Evolutionary conservation across 2,329 filamentous ascomycete species (phyloP).

Genomic region (Proliferodiscus dingleyae): DNA sequence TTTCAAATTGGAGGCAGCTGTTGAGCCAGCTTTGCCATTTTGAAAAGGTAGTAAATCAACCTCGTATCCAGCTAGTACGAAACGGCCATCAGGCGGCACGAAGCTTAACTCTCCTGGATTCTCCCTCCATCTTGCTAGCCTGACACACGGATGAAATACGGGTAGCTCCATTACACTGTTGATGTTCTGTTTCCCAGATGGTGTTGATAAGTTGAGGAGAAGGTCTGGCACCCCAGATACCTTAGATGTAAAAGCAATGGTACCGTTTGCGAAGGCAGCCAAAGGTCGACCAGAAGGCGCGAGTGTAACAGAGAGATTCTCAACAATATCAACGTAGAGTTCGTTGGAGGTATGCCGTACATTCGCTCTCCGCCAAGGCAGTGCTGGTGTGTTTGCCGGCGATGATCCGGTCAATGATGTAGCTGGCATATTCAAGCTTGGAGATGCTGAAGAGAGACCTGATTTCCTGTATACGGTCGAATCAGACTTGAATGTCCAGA

Average conservation of each 20-base stretch:
- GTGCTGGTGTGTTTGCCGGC: conserved; percentile 45
- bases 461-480: conserved; percentile 23
- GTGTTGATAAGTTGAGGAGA: conserved; percentile 71
- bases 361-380: conserved; percentile 88
- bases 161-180: conserved; percentile 74
- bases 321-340: conserved; percentile 91
- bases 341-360: conserved; percentile 96
- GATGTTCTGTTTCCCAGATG: conserved; percentile 75
- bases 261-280: conserved; percentile 82
- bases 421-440: conserved; percentile 28
- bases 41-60: conserved; percentile 79
- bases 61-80: conserved; percentile 90
- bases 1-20: conserved; percentile 59
- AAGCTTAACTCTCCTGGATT: conserved; percentile 90
- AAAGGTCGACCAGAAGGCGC: conserved; percentile 86
- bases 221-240: conserved; percentile 93
- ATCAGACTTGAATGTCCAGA: conserved; percentile 4
- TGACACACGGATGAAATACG: conserved; percentile 93
- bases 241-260: conserved; percentile 91
- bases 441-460: conserved; percentile 25
- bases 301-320: conserved; percentile 80
- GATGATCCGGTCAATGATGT: conserved; percentile 29
- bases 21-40: conserved; percentile 48
- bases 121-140: conserved; percentile 84
- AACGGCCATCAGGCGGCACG: conserved; percentile 88